phyloP scores from a whole-genome alignment of 129 eudicot species.

The Artemisia annua region DNA sequence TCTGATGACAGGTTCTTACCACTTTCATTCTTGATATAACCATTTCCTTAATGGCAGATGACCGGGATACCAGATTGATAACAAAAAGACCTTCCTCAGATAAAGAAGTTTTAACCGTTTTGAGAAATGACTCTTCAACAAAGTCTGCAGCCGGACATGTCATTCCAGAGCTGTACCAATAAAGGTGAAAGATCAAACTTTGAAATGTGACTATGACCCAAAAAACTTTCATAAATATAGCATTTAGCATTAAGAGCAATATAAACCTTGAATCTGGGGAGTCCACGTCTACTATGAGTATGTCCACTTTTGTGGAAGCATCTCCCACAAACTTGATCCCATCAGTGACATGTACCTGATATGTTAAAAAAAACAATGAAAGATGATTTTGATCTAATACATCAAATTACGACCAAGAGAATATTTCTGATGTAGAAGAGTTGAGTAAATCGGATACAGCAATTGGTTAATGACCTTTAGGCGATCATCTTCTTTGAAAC shows the following conservation, averaged over 20 bases:
- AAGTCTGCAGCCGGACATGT: conserved; percentile 86
- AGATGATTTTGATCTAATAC: background rate
- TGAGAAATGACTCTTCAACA: conserved; percentile 73
- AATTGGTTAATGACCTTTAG: conserved; percentile 57
- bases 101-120: conserved; percentile 45
- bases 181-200: conserved; percentile 3
- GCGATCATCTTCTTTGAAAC: conserved; percentile 60
- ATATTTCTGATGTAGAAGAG: background rate
- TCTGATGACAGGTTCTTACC: conserved; percentile 46
- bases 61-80: conserved; percentile 80
- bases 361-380: background rate
- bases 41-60: conserved; percentile 60
- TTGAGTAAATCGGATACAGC: background rate
- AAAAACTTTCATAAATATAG: background rate
- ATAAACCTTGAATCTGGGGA: conserved; percentile 80
- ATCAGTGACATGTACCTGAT: conserved; percentile 75
- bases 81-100: conserved; percentile 78
- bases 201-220: background rate
- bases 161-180: conserved; percentile 82
- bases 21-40: conserved; percentile 64
- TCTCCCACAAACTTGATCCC: conserved; percentile 75
- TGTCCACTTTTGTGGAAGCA: conserved; percentile 47
- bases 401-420: background rate
- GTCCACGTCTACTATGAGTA: conserved; percentile 87
- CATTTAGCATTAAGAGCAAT: background rate